Percentiles rank a stretch among this genome's conserved stretches.
Conservation (phyloP, 202 grass and related monocot genomes). For the Brachypodium distachyon region DNA sequence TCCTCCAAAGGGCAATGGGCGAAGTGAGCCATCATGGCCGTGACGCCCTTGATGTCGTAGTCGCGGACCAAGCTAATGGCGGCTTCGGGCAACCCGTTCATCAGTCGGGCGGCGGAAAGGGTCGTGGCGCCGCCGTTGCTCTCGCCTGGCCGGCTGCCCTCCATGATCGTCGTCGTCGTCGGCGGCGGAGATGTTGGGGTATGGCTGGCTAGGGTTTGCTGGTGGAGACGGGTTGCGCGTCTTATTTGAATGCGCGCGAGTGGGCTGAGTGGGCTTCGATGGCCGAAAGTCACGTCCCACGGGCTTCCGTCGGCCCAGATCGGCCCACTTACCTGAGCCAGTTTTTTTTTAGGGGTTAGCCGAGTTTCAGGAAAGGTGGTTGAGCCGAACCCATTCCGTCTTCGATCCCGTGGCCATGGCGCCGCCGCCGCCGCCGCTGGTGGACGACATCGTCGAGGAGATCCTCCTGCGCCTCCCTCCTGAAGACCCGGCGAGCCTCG, state of each 20-base stretch:
- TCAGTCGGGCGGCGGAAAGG: not conserved
- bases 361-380: no score
- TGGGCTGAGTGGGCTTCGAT: no score
- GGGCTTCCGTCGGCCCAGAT: no score
- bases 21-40: not conserved
- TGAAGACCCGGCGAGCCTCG: not conserved
- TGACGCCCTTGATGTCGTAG: not conserved
- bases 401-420: not conserved
- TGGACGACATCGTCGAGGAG: not conserved
- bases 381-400: no score
- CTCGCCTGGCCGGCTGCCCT: not conserved
- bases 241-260: no score
- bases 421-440: not conserved
- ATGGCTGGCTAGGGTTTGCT: not conserved
- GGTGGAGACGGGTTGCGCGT: no score
- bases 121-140: not conserved
- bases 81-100: not conserved
- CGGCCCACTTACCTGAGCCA: no score
- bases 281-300: no score
- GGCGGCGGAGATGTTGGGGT: not conserved
- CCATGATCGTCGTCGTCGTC: not conserved
- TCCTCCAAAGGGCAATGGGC: not conserved
- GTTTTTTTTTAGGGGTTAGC: no score
- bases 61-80: not conserved
- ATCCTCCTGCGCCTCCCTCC: not conserved